Evolutionary conservation across 148 eudicot genomes (phyloP).

Genomic region (Silene conica): DNA sequence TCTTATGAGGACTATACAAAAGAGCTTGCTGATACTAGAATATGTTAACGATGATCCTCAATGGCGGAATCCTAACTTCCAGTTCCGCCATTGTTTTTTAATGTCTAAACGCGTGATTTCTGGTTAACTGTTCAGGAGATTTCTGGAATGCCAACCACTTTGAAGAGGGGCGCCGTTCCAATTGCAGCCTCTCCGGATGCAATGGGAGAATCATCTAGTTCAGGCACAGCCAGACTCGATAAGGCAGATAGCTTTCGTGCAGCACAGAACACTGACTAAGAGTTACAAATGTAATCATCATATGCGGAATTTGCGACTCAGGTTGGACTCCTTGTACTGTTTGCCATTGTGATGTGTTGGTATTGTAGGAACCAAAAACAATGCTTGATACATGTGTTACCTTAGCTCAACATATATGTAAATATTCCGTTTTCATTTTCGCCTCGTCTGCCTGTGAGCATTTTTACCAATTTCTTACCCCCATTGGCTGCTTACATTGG

Average conservation of each 20-base stretch:
- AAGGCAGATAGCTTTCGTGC: slow-evolving; percentile 40
- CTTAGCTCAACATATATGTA: neutral
- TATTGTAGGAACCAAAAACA: neutral
- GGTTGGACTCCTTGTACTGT: neutral
- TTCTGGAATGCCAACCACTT: slow-evolving; percentile 42
- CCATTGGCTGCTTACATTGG: too few relatives aligned
- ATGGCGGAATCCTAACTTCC: neutral
- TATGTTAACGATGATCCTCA: too few relatives aligned
- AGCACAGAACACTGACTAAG: slow-evolving; percentile 10
- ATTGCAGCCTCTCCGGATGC: slow-evolving; percentile 35
- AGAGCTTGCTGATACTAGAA: too few relatives aligned
- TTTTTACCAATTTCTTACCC: neutral
- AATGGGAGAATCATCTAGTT: slow-evolving; percentile 49
- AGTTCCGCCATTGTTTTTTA: neutral
- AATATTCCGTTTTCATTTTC: neutral
- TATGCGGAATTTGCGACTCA: slow-evolving; percentile 3
- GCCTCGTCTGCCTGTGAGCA: neutral
- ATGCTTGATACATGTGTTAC: neutral
- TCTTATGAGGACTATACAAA: too few relatives aligned
- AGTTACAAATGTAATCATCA: neutral
- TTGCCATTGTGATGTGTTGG: neutral
- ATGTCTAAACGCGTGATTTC: neutral
- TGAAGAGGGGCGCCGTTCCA: slow-evolving; percentile 32
- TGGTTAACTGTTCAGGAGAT: slow-evolving; percentile 31
- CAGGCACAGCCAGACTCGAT: slow-evolving; percentile 39